These are phyloP conservation scores for Pouteria campechiana DNA, from an alignment of 179 eudicot genomes.

Conservation along the genomic window DNA sequence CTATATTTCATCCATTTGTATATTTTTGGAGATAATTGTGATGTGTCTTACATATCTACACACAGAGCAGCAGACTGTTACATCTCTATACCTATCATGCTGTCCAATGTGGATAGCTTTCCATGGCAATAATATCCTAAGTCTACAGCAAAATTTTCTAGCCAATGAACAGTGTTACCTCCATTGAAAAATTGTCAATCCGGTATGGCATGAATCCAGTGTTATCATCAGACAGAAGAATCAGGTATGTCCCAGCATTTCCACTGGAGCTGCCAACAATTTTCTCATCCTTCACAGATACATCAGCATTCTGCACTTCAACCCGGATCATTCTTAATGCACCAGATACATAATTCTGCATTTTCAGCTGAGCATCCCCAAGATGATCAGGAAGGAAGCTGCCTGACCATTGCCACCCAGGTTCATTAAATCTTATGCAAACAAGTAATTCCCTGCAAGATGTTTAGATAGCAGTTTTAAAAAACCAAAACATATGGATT, in stretches of 20 bases:
- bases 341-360: constrained; percentile 70
- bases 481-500: not conserved
- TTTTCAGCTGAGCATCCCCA: constrained; percentile 89
- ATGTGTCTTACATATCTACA: too few species aligned
- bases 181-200: constrained; percentile 89
- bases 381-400: constrained; percentile 81
- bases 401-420: constrained; percentile 99
- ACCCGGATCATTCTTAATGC: constrained; percentile 63
- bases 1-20: too few species aligned
- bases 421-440: constrained; percentile 70
- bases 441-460: constrained; percentile 67
- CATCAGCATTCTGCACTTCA: constrained; percentile 94
- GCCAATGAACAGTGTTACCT: too few species aligned
- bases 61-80: too few species aligned
- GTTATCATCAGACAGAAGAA: constrained; percentile 90
- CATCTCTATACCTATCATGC: too few species aligned
- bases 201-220: constrained; percentile 94
- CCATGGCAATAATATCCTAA: too few species aligned
- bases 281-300: constrained; percentile 51
- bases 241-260: constrained; percentile 81
- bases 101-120: too few species aligned
- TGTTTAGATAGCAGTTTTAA: not conserved
- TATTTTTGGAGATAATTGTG: too few species aligned
- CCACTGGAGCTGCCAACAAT: constrained; percentile 48
- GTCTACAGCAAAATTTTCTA: too few species aligned